Evolutionary conservation across 352 stramenopile species (phyloP).

Genomic region (Paralagenidium karlingii): DNA sequence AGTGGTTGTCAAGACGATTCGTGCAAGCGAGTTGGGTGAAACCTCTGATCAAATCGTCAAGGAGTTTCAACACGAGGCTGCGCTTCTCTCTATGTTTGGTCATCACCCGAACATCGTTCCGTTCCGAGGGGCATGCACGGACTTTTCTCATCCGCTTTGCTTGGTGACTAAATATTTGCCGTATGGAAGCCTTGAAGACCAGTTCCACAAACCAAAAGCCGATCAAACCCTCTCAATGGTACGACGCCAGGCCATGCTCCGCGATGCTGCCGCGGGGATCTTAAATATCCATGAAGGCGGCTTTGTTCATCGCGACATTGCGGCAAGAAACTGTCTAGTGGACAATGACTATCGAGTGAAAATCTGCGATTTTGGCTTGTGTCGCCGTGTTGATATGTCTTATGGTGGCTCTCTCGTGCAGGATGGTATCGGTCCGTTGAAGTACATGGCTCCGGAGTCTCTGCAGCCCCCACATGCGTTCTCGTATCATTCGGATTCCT

Average conservation of each 20-base stretch:
- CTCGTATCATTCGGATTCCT: slow-evolving; percentile 65
- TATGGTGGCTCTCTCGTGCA: slow-evolving; percentile 44
- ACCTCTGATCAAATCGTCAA: slow-evolving; percentile 58
- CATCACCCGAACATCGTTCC: slow-evolving; percentile 71
- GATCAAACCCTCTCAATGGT: slow-evolving; percentile 12
- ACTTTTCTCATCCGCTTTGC: slow-evolving; percentile 44
- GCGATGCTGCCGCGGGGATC: slow-evolving; percentile 52
- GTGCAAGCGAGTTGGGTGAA: slow-evolving; percentile 58
- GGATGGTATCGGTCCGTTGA: slow-evolving; percentile 49
- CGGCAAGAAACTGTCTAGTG: slow-evolving; percentile 66
- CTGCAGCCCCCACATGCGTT: slow-evolving; percentile 59
- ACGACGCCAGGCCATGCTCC: slow-evolving; percentile 51
- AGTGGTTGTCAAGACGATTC: slow-evolving; percentile 75
- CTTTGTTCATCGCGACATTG: slow-evolving; percentile 74
- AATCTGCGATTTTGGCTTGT: slow-evolving; percentile 73
- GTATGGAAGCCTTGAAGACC: slow-evolving; percentile 60
- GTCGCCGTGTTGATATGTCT: slow-evolving; percentile 34
- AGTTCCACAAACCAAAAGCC: slow-evolving; percentile 23
- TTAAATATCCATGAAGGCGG: slow-evolving; percentile 80
- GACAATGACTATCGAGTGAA: slow-evolving; percentile 44
- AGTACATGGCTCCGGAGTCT: slow-evolving; percentile 79
- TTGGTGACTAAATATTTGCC: slow-evolving; percentile 67
- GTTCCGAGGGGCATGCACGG: slow-evolving; percentile 67
- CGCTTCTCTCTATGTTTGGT: slow-evolving; percentile 70
- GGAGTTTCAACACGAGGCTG: slow-evolving; percentile 76